phyloP scores from a whole-genome alignment of 257 asterid species.

The Capsicum rhomboideum region DNA sequence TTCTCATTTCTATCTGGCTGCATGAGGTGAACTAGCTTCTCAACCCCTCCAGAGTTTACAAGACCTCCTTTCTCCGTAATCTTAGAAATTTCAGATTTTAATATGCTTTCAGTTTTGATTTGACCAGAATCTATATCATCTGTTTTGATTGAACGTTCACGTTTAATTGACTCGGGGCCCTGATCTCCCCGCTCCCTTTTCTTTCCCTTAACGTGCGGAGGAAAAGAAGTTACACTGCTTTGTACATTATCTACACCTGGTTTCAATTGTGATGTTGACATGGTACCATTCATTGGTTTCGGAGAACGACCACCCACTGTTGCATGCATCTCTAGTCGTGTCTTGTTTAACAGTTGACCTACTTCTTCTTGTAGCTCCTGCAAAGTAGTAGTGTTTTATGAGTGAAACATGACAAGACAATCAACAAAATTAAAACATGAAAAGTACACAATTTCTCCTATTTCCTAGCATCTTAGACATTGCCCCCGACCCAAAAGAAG shows the following conservation, averaged over 20 bases:
- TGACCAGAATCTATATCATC: slow-evolving; percentile 48
- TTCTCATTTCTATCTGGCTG: slow-evolving; percentile 46
- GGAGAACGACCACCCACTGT: slow-evolving; percentile 74
- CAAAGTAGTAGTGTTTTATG: background rate
- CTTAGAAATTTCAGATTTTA: slow-evolving; percentile 58
- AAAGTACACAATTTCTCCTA: background rate
- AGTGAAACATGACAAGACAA: background rate
- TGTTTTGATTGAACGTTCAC: slow-evolving; percentile 49
- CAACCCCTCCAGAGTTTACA: slow-evolving; percentile 66
- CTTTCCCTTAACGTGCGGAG: slow-evolving; percentile 66
- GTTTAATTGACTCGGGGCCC: slow-evolving; percentile 49
- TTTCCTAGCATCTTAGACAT: background rate
- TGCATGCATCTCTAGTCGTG: slow-evolving; percentile 65
- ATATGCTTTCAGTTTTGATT: slow-evolving; percentile 33
- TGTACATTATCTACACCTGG: slow-evolving; percentile 52
- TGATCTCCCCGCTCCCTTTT: slow-evolving; percentile 88
- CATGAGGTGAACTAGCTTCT: slow-evolving; percentile 77
- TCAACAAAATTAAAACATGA: slow-evolving; percentile 1
- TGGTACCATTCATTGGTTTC: slow-evolving; percentile 50
- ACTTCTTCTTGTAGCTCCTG: slow-evolving; percentile 86
- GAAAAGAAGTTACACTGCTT: slow-evolving; percentile 43
- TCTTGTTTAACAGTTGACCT: slow-evolving; percentile 50
- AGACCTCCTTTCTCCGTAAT: slow-evolving; percentile 73
- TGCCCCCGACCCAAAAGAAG: background rate
- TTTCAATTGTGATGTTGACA: slow-evolving; percentile 53